phyloP scores from a whole-genome alignment of 768 basidiomycete species.

The Suillus subaureus region DNA sequence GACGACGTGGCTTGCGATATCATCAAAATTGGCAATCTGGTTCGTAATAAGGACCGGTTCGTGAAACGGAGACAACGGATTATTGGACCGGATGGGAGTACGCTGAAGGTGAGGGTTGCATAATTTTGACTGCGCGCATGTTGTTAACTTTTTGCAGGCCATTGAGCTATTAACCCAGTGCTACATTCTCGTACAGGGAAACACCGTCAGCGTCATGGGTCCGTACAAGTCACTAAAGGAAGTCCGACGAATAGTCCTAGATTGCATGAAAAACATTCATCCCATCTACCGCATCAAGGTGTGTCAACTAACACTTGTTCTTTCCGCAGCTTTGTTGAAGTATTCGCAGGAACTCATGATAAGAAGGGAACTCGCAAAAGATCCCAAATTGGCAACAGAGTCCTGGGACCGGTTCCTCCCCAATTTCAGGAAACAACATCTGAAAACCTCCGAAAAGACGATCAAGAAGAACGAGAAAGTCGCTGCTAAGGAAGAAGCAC shows the following conservation, averaged over 20 bases:
- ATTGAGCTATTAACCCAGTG: constrained; percentile 96
- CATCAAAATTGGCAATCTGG: constrained; percentile 94
- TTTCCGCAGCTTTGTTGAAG: neutral
- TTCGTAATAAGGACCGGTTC: constrained; percentile 95
- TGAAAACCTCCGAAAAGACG: constrained; percentile 94
- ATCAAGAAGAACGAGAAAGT: constrained; percentile 81
- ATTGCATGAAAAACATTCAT: constrained; percentile 99
- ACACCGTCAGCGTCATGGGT: constrained; percentile 97
- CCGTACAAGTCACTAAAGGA: constrained; percentile 95
- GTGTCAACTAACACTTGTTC: constrained; percentile 10
- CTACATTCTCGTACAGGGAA: constrained; percentile 98
- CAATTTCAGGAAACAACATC: constrained; percentile 89
- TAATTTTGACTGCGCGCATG: neutral
- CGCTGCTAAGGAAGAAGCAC: constrained; percentile 60
- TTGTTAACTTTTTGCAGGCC: constrained; percentile 56
- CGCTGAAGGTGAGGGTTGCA: constrained; percentile 71
- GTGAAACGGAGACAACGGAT: constrained; percentile 96
- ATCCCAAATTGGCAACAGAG: constrained; percentile 93
- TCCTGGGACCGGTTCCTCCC: constrained; percentile 98
- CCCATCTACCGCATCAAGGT: constrained; percentile 99
- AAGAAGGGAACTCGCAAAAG: constrained; percentile 94
- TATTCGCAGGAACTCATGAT: constrained; percentile 92
- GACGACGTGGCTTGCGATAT: constrained; percentile 94
- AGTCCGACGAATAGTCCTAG: constrained; percentile 92
- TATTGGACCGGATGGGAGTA: constrained; percentile 96